Conservation (phyloP, 805 yeast genomes). For the Metschnikowia arizonensis region DNA sequence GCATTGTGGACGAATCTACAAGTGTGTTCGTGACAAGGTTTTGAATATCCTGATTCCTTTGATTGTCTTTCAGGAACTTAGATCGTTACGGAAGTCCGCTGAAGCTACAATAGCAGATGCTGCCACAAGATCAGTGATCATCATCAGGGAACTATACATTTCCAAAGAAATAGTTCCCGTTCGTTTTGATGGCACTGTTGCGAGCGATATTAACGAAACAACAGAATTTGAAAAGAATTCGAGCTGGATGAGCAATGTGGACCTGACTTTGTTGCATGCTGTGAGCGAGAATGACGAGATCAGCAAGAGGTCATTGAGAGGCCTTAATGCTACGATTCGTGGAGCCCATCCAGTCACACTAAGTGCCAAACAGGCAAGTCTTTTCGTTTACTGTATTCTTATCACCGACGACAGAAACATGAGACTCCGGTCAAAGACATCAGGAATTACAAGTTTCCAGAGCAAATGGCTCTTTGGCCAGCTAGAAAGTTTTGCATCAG, state of each 20-base stretch:
- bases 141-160: conserved; percentile 60
- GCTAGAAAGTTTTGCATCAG: conserved; percentile 44
- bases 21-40: conserved; percentile 57
- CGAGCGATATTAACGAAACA: conserved; percentile 66
- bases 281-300: conserved; percentile 41
- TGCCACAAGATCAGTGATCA: conserved; percentile 75
- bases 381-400: conserved; percentile 54
- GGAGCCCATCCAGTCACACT: conserved; percentile 19
- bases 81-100: conserved; percentile 65
- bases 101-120: conserved; percentile 75
- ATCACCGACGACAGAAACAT: conserved; percentile 73
- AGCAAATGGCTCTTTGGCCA: conserved; percentile 59
- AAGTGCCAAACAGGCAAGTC: conserved; percentile 37
- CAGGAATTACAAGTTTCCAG: conserved; percentile 52
- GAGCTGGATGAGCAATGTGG: conserved; percentile 69
- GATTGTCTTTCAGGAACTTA: conserved; percentile 71
- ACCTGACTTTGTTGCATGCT: conserved; percentile 59
- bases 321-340: conserved; percentile 20
- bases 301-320: conserved; percentile 39
- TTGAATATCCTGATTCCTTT: conserved; percentile 63
- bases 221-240: conserved; percentile 69
- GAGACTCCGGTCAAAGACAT: conserved; percentile 59
- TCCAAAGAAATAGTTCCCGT: conserved; percentile 55
- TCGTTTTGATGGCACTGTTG: conserved; percentile 66
- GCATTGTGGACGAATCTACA: conserved; percentile 72